Evolutionary conservation across 1,284 basidiomycete species (phyloP).

Genomic region (Cutaneotrichosporon sp.): DNA sequence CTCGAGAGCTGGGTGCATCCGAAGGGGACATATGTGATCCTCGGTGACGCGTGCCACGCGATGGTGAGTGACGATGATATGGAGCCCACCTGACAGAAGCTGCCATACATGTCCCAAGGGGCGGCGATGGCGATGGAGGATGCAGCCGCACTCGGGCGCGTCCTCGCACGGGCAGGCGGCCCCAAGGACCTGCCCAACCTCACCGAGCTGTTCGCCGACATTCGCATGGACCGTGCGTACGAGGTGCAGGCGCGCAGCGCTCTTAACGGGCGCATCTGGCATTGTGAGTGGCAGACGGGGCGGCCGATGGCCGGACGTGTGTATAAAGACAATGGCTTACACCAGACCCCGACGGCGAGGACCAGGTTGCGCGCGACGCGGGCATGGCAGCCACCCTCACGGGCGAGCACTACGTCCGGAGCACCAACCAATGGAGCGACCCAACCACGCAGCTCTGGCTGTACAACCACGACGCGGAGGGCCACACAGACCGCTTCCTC

Average conservation of each 20-base stretch:
- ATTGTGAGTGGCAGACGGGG: constrained; percentile 8
- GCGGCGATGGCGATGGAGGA: constrained; percentile 24
- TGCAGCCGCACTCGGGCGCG: constrained; percentile 22
- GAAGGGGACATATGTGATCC: constrained; percentile 16
- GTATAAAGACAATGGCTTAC: neutral
- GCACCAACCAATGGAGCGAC: constrained; percentile 24
- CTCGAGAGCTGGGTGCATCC: constrained; percentile 16
- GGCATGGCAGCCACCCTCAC: constrained; percentile 19
- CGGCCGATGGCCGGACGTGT: no score
- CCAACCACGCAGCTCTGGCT: constrained; percentile 23
- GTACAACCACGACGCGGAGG: constrained; percentile 20
- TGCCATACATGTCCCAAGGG: constrained; percentile 26
- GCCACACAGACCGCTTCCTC: constrained; percentile 8
- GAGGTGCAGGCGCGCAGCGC: constrained; percentile 19
- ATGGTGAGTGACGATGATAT: constrained; percentile 9
- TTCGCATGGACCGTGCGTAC: constrained; percentile 17
- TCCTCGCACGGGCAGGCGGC: constrained; percentile 7
- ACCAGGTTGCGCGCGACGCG: constrained; percentile 13
- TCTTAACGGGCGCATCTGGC: constrained; percentile 22
- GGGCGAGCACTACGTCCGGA: constrained; percentile 19
- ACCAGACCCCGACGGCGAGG: constrained; percentile 16
- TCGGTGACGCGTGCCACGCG: constrained; percentile 21
- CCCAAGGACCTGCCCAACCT: neutral
- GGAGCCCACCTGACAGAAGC: neutral
- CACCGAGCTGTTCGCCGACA: constrained; percentile 11